Evolutionary conservation across 345 rosid species (phyloP), one percentile per base, ranked within the genome.

Genomic region (Gossypium herbaceum): DNA sequence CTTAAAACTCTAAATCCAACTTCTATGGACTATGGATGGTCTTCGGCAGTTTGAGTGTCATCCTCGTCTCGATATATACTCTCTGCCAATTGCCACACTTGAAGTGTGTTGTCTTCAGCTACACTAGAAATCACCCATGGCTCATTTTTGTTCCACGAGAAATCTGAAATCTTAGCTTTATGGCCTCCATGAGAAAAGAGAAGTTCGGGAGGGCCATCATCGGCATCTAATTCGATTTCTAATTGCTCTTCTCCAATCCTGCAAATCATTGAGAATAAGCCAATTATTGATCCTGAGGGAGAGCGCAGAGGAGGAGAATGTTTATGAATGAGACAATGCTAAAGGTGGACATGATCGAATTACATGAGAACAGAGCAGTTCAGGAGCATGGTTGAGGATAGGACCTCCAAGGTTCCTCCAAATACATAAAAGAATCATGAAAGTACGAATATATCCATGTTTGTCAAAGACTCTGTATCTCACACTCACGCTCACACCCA

Each of bases 71-170:
- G 64, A 59, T 59, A 59, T 59, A 59, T 59, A 25, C 63, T 59
- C 39, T 59, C 63, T 22, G 63, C 63, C 63, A 59, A 59, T 12
- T 59, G 63, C 63, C 63, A 59, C 39, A 24, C 63, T 39, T 59
- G 63, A 59, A 59, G 63, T 10, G 39, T 59, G 39, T 59, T 59
- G 13, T 59, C 63, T 34, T 59, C 39, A 2, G 63, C 63, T 59
- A 59, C 63, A 59, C 39, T 59, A 2, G 34, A 59, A 59, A 59
- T 59, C 17, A 59, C 63, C 63, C 63, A 59, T 12, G 63, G 63
- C 63, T 59, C 63, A 10, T 59, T 59, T 59, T 59, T 59, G 63
- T 59, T 59, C 63, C 63, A 59, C 20, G 63, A 59, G 39, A 59
- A 59, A 24, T 59, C 39, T 24, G 63, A 59, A 59, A 59, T 59